Evolutionary conservation across 164 flowering plant species (phyloP).

Genomic region (Warburgia ugandensis): DNA sequence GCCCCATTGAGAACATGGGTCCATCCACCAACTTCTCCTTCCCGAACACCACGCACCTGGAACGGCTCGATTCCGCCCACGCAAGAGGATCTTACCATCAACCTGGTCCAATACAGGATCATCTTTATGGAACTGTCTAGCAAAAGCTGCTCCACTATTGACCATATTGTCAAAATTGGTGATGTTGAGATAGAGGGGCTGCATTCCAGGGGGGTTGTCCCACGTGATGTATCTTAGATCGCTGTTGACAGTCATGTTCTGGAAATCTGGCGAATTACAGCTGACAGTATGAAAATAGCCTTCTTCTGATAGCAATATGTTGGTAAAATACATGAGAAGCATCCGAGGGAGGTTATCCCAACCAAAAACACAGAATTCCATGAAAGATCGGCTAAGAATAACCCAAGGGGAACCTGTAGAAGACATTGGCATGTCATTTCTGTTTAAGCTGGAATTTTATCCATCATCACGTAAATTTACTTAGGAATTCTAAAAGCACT

Average conservation of each 20-base stretch:
- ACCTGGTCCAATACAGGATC: constrained; percentile 60
- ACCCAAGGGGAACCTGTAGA: constrained; percentile 92
- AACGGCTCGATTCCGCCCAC: constrained; percentile 31
- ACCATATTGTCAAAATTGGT: constrained; percentile 60
- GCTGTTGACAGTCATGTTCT: constrained; percentile 65
- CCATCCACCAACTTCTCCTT: constrained; percentile 43
- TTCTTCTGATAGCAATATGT: constrained; percentile 69
- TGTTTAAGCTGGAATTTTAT: no score
- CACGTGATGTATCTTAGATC: constrained; percentile 77
- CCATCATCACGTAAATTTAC: no score
- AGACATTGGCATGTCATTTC: no score
- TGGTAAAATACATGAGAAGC: constrained; percentile 79
- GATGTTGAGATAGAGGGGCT: constrained; percentile 57
- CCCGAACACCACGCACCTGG: constrained; percentile 91
- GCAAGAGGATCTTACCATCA: constrained; percentile 62
- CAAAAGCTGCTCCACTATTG: constrained; percentile 85
- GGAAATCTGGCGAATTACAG: constrained; percentile 82
- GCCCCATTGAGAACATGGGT: constrained; percentile 83
- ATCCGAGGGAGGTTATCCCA: constrained; percentile 95
- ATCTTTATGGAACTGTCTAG: constrained; percentile 60
- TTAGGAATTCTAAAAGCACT: no score
- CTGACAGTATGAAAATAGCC: constrained; percentile 79
- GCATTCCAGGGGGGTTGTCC: constrained; percentile 94
- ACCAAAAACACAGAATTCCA: constrained; percentile 76
- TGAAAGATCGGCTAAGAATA: constrained; percentile 61